Evolutionary conservation across 139 green algal genomes (phyloP), one percentile per base, ranked within the genome.

Genomic region (Micromonas commoda): DNA sequence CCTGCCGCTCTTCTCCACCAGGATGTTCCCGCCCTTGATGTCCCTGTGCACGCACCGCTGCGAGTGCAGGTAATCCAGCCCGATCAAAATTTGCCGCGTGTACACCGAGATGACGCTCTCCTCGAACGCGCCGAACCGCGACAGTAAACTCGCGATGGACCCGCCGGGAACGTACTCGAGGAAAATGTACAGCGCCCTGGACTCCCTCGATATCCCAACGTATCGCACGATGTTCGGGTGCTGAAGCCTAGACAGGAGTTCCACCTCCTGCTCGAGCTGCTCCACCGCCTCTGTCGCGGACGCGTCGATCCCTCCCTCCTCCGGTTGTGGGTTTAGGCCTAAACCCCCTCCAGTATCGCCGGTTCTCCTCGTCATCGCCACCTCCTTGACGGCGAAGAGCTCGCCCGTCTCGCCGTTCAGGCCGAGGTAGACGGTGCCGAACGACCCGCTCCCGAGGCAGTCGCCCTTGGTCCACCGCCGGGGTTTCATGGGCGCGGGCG

Each of bases 201-300:
- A 64, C 32, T 85, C 71, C 33, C 87, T 82, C 64, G 51, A 28
- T 2, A 68, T 80, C 9, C 81, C 81, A 35, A 85, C 60, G 81
- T 85, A 85, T 29, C 71, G 70, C 51, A 85, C 81, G 33, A 85
- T 85, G 81, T 85, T 82, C 28, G 81, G 81, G 76, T 85, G 77
- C 13, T 80, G 45, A 57, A 85, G 64, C 37, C 26, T 33, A 28
- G 71, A 67, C 3, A 85, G 71, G 51, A 85, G 51, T n/a, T 52
- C 13, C 60, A 89, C 87, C 80, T 91, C 87, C n/a, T 83, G 81
- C 77, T 91, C 86, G 52, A 90, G 79, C 79, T 90, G 86, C 53
- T 84, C 73, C 20, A 87, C 70, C 1, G 82, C 82, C 60, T 91
- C 87, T 32, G 78, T 66, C 65, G 74, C 2, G 54, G 24, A n/a